Conservation (phyloP, 2,329 filamentous ascomycete species). For the Sclerotinia minor region DNA sequence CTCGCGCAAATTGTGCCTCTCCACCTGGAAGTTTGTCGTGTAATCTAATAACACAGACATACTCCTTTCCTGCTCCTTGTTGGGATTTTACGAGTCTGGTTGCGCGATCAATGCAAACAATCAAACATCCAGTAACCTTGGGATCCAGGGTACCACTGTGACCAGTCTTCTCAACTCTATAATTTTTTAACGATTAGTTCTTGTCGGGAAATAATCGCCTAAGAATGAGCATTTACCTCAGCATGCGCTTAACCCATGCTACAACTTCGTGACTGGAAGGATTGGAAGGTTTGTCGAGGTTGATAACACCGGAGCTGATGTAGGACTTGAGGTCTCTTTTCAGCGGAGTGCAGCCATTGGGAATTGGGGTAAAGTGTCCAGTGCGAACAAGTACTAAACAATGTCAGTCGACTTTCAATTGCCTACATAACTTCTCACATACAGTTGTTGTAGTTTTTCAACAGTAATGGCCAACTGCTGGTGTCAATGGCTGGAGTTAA, state of each 20-base stretch:
- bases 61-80: slow-evolving; percentile 98
- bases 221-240: slow-evolving; percentile 60
- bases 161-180: slow-evolving; percentile 88
- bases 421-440: slow-evolving; percentile 46
- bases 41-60: slow-evolving; percentile 90
- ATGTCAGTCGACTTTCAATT: slow-evolving; percentile 32
- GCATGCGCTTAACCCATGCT: slow-evolving; percentile 97
- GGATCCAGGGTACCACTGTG: slow-evolving; percentile 98
- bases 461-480: slow-evolving; percentile 85
- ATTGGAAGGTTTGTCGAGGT: slow-evolving; percentile 96
- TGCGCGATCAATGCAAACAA: slow-evolving; percentile 93
- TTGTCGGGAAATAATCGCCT: neutral
- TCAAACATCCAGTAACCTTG: slow-evolving; percentile 94
- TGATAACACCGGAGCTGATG: slow-evolving; percentile 96
- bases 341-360: slow-evolving; percentile 84
- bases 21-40: slow-evolving; percentile 95
- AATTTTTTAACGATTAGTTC: slow-evolving; percentile 27
- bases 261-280: slow-evolving; percentile 98
- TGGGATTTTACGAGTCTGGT: slow-evolving; percentile 98
- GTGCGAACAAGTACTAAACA: slow-evolving; percentile 81
- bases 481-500: slow-evolving; percentile 77
- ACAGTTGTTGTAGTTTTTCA: slow-evolving; percentile 96
- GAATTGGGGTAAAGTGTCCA: slow-evolving; percentile 95
- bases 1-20: slow-evolving; percentile 87
- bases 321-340: slow-evolving; percentile 97